phyloP scores from a whole-genome alignment of 2,329 filamentous ascomycete species.

The Trichoderma breve region DNA sequence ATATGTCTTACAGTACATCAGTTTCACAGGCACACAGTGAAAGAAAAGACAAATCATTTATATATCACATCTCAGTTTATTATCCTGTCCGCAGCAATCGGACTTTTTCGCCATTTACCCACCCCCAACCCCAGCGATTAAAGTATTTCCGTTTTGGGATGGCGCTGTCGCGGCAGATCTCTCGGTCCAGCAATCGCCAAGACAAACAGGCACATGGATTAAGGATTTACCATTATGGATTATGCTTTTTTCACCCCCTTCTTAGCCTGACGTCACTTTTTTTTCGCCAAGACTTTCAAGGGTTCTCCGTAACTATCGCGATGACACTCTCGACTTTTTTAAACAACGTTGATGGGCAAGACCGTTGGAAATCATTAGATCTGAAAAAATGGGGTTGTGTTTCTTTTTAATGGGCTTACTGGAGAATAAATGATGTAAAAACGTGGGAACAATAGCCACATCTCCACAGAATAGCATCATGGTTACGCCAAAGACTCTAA shows the following conservation, averaged over 20 bases:
- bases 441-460: neutral
- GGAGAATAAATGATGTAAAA: neutral
- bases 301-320: neutral
- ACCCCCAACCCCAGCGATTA: neutral
- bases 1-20: neutral
- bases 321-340: neutral
- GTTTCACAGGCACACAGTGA: neutral
- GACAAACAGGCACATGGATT: neutral
- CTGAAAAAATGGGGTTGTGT: neutral
- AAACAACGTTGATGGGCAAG: neutral
- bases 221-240: neutral
- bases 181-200: neutral
- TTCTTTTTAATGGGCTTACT: neutral
- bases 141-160: slow-evolving; percentile 7
- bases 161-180: neutral
- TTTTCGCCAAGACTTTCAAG: neutral
- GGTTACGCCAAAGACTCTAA: neutral
- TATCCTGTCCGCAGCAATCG: neutral
- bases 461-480: slow-evolving; percentile 17
- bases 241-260: neutral
- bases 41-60: neutral
- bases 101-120: neutral
- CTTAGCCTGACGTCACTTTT: neutral
- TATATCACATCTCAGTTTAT: neutral
- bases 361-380: neutral